Conservation (phyloP, 352 stramenopile species). For the Phytopythium litorale region DNA sequence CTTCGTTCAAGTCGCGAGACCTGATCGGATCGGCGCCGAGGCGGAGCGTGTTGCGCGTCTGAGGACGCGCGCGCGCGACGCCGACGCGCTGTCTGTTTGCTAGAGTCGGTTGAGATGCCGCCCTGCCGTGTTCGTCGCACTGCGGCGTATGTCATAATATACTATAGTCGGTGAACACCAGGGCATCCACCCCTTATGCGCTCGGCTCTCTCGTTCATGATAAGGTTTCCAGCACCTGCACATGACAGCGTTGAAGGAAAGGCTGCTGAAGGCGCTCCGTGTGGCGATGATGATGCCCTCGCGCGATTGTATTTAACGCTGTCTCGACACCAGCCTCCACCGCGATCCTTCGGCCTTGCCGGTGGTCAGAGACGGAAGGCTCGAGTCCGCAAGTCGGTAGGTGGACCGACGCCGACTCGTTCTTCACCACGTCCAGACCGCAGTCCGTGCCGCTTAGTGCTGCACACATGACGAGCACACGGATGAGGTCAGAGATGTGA, state of each 20-base stretch:
- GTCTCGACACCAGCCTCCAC: not conserved
- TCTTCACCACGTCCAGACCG: not conserved
- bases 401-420: not conserved
- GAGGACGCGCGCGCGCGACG: not conserved
- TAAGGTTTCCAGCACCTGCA: not conserved
- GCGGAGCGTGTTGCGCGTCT: not conserved
- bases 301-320: not conserved
- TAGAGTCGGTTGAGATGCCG: slow-evolving; percentile 9
- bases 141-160: slow-evolving; percentile 7
- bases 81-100: slow-evolving; percentile 5
- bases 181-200: not conserved
- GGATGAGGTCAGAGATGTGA: not conserved
- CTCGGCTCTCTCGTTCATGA: not conserved
- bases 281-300: not conserved
- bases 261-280: not conserved
- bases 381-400: not conserved
- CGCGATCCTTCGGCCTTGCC: not conserved
- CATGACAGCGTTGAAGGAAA: not conserved
- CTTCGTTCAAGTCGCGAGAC: slow-evolving; percentile 5
- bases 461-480: not conserved
- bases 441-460: not conserved
- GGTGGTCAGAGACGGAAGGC: not conserved
- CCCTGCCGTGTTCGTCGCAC: slow-evolving; percentile 3
- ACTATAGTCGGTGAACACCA: slow-evolving; percentile 4
- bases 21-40: not conserved